Percentiles rank a stretch among this genome's conserved stretches.
Evolutionary conservation across 2,329 filamentous ascomycete species (phyloP).

Genomic region (Curvularia sp.): DNA sequence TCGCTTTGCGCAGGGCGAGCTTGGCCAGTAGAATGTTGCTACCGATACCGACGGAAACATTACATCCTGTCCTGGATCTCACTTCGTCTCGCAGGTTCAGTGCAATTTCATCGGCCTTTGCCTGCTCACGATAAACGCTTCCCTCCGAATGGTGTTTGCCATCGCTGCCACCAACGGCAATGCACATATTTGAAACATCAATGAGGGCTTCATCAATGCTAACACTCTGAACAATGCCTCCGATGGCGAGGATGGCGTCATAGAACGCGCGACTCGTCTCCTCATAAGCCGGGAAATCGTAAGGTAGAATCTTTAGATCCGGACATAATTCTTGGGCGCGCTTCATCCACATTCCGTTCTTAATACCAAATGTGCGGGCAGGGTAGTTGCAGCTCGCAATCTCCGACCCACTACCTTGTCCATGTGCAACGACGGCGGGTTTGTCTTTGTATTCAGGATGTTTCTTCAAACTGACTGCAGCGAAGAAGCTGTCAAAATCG

Average conservation of each 20-base stretch:
- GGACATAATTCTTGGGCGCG: constrained; percentile 82
- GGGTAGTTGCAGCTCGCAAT: constrained; percentile 98
- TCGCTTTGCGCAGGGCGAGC: constrained; percentile 86
- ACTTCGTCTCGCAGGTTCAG: constrained; percentile 71
- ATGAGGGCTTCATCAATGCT: constrained; percentile 95
- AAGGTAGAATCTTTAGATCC: constrained; percentile 86
- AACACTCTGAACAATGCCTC: constrained; percentile 89
- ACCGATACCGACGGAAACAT: constrained; percentile 92
- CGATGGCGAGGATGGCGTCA: constrained; percentile 77
- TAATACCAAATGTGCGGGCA: constrained; percentile 83
- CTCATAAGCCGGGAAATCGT: constrained; percentile 95
- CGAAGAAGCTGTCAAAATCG: constrained; percentile 99
- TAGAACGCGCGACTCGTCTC: constrained; percentile 90
- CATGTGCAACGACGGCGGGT: constrained; percentile 88
- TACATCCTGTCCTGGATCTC: constrained; percentile 77
- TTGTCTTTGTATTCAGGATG: constrained; percentile 77
- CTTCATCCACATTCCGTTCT: constrained; percentile 99
- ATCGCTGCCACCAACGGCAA: constrained; percentile 70
- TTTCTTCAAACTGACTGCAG: constrained; percentile 84
- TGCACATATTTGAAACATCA: constrained; percentile 77
- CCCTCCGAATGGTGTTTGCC: constrained; percentile 71
- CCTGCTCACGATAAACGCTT: constrained; percentile 78
- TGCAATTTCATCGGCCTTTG: constrained; percentile 76
- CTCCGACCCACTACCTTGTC: constrained; percentile 83
- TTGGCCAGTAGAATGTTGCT: constrained; percentile 91